Conservation (phyloP, 2,329 filamentous ascomycete species). For the Pyrenophora graminea region DNA sequence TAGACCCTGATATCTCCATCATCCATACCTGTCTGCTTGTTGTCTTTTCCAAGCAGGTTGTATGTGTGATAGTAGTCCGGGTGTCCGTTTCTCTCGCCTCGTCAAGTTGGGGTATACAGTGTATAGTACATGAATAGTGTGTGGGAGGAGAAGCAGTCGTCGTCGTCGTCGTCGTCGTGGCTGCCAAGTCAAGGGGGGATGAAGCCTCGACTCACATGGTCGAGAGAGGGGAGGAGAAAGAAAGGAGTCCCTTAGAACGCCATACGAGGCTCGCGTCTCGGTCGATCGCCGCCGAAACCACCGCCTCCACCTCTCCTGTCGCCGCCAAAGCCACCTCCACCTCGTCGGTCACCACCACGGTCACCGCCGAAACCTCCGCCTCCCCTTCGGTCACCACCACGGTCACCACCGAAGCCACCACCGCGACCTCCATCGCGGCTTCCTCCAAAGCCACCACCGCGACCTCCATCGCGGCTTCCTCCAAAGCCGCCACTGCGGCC, state of each 20-base stretch:
- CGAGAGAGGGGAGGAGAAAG: no score
- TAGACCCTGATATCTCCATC: no score
- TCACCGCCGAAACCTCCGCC: constrained; percentile 13
- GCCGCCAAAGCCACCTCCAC: constrained; percentile 11
- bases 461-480: constrained; percentile 7
- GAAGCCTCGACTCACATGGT: no score
- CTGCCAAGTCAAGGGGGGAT: no score
- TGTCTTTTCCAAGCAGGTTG: no score
- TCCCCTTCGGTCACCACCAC: constrained; percentile 9
- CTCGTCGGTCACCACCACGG: constrained; percentile 17
- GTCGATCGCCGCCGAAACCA: constrained; percentile 14
- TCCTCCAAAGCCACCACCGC: constrained; percentile 3
- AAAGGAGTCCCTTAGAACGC: constrained; percentile 4
- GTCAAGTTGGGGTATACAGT: constrained; percentile 4
- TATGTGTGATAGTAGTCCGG: no score
- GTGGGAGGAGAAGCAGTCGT: no score
- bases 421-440: constrained; percentile 9
- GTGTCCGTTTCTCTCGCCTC: no score
- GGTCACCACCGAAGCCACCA: background rate
- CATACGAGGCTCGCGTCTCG: constrained; percentile 18
- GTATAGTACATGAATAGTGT: constrained; percentile 1
- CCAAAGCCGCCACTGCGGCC: constrained; percentile 11
- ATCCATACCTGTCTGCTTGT: no score
- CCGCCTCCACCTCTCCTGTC: constrained; percentile 16
- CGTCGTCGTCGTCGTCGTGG: no score